Percentiles rank a stretch among this genome's conserved stretches.
These are phyloP conservation scores for Rauvolfia tetraphylla DNA, from an alignment of 257 asterid species.

Conservation along the genomic window DNA sequence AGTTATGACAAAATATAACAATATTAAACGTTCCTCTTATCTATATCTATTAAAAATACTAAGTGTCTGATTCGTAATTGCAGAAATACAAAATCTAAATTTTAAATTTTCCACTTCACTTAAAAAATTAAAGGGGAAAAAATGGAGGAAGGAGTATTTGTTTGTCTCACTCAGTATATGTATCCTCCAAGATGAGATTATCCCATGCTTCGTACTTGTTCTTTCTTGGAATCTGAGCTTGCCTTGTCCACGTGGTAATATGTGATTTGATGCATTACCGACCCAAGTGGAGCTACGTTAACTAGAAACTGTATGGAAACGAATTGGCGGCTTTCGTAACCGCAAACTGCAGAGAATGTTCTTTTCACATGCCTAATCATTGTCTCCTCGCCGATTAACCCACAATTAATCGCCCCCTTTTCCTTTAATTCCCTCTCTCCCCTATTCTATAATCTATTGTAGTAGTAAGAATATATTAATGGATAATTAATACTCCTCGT, in stretches of 20 bases:
- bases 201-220: constrained; percentile 31
- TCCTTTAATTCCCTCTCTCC: not conserved
- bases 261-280: constrained; percentile 31
- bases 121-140: too few species aligned
- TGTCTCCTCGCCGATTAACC: constrained; percentile 12
- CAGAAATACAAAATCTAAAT: too few species aligned
- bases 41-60: too few species aligned
- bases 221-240: constrained; percentile 42
- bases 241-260: constrained; percentile 33
- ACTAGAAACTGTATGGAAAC: constrained; percentile 14
- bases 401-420: too few species aligned
- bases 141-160: not conserved
- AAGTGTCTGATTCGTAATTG: too few species aligned
- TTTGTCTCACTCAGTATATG: not conserved
- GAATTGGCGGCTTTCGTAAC: constrained; percentile 42
- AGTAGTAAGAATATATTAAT: too few species aligned
- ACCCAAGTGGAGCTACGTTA: constrained; percentile 8
- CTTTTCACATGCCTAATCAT: constrained; percentile 31
- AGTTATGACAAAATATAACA: too few species aligned
- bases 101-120: too few species aligned
- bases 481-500: not conserved
- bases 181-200: constrained; percentile 10
- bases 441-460: too few species aligned
- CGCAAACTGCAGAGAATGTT: constrained; percentile 26
- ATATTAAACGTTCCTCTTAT: too few species aligned